Evolutionary conservation across 2,329 filamentous ascomycete species (phyloP).

Genomic region (Eutypella sp.): DNA sequence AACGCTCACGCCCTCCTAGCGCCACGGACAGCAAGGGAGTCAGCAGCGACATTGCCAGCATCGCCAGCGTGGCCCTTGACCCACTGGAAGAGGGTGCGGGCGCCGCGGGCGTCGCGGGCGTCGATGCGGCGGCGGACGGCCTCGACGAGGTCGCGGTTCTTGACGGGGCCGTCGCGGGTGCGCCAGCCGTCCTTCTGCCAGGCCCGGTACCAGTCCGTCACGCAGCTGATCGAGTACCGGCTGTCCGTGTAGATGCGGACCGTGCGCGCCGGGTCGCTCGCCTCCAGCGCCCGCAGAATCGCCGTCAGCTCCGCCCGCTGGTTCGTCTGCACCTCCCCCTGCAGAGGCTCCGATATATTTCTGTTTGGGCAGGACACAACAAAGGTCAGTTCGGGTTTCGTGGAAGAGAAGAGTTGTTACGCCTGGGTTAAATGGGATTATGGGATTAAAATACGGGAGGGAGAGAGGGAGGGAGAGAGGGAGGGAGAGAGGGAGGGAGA

Average conservation of each 20-base stretch:
- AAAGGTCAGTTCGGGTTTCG: too few relatives aligned
- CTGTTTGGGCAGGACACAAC: too few relatives aligned
- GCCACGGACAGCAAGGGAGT: slow-evolving; percentile 67
- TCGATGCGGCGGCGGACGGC: slow-evolving; percentile 67
- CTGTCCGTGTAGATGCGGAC: slow-evolving; percentile 86
- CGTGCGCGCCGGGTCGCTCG: too few relatives aligned
- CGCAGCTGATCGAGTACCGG: slow-evolving; percentile 84
- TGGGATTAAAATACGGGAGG: too few relatives aligned
- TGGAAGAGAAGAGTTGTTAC: too few relatives aligned
- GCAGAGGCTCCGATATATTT: slow-evolving; percentile 70
- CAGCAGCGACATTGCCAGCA: slow-evolving; percentile 74
- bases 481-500: too few relatives aligned
- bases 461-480: too few relatives aligned
- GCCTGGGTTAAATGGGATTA: too few relatives aligned
- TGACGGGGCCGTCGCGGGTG: slow-evolving; percentile 67
- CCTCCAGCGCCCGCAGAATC: slow-evolving; percentile 76
- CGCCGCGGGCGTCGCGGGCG: slow-evolving; percentile 56
- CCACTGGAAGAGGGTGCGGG: slow-evolving; percentile 72
- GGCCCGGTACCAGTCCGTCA: slow-evolving; percentile 73
- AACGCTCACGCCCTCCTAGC: slow-evolving; percentile 31
- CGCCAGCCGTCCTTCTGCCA: slow-evolving; percentile 78
- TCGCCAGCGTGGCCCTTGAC: slow-evolving; percentile 78
- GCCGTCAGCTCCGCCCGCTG: slow-evolving; percentile 93
- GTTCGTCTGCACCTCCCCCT: slow-evolving; percentile 78
- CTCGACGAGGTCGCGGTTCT: slow-evolving; percentile 82